Evolutionary conservation across 768 basidiomycete species (phyloP).

Genomic region (Leucocoprinus sp.): DNA sequence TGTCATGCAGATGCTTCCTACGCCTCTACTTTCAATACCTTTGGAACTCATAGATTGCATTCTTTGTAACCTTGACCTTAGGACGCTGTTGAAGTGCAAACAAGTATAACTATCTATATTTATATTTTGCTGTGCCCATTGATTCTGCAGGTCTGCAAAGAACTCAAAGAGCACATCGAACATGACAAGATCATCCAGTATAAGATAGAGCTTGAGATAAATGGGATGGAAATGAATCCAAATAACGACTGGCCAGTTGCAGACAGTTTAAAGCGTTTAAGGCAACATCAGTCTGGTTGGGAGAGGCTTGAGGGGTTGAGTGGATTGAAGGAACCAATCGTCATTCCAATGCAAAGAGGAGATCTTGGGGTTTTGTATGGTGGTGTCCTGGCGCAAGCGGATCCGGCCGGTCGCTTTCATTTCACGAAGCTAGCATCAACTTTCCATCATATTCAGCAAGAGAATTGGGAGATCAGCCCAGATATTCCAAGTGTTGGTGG

Average conservation of each 20-base stretch:
- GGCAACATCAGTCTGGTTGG: slow-evolving; percentile 31
- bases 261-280: slow-evolving; percentile 31
- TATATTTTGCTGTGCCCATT: not conserved
- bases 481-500: slow-evolving; percentile 38
- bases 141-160: slow-evolving; percentile 23
- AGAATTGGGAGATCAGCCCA: slow-evolving; percentile 33
- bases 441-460: slow-evolving; percentile 36
- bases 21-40: slow-evolving; percentile 12
- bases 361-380: slow-evolving; percentile 52
- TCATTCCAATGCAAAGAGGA: slow-evolving; percentile 33
- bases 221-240: slow-evolving; percentile 34
- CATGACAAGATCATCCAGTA: slow-evolving; percentile 29
- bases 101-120: slow-evolving; percentile 12
- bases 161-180: slow-evolving; percentile 20
- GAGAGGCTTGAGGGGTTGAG: slow-evolving; percentile 27
- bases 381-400: slow-evolving; percentile 41
- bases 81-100: slow-evolving; percentile 19
- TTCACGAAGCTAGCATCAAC: slow-evolving; percentile 45
- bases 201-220: slow-evolving; percentile 35
- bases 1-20: slow-evolving; percentile 8
- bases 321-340: slow-evolving; percentile 7
- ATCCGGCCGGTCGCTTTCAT: slow-evolving; percentile 21
- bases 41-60: slow-evolving; percentile 15
- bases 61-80: slow-evolving; percentile 14
- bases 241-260: slow-evolving; percentile 19